phyloP scores from a whole-genome alignment of 202 grass and related monocot genomes.

The Cymbopogon flexuosus region DNA sequence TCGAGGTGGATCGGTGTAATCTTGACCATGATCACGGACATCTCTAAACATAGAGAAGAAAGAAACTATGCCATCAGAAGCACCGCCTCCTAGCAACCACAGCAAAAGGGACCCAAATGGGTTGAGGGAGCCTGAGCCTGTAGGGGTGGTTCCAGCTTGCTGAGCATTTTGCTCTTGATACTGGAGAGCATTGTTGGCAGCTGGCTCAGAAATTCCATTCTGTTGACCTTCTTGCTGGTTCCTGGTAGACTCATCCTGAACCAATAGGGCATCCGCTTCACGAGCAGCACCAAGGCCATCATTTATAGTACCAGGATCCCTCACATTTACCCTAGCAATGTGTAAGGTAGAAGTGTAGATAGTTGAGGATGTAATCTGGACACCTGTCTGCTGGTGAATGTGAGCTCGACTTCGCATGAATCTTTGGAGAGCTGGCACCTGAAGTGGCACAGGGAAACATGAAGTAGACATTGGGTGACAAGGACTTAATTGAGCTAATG shows the following conservation, averaged over 20 bases:
- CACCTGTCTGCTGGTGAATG: constrained; percentile 76
- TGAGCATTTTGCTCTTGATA: constrained; percentile 46
- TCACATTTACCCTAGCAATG: constrained; percentile 81
- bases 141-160: constrained; percentile 44
- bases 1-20: constrained; percentile 40
- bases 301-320: constrained; percentile 37
- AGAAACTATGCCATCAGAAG: constrained; percentile 87
- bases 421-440: constrained; percentile 97
- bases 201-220: constrained; percentile 38
- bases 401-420: constrained; percentile 77
- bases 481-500: background rate
- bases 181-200: constrained; percentile 15
- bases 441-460: constrained; percentile 24
- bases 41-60: constrained; percentile 95
- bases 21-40: constrained; percentile 63
- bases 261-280: constrained; percentile 36
- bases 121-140: constrained; percentile 56
- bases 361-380: constrained; percentile 87
- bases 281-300: constrained; percentile 35
- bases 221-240: constrained; percentile 41
- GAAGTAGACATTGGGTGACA: constrained; percentile 3
- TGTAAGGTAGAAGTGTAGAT: constrained; percentile 93
- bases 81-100: constrained; percentile 71
- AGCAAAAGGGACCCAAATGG: constrained; percentile 71
- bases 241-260: constrained; percentile 28